These are phyloP conservation scores for Nectriaceae sp. DNA, from an alignment of 2,329 filamentous ascomycete genomes.

Conservation along the genomic window DNA sequence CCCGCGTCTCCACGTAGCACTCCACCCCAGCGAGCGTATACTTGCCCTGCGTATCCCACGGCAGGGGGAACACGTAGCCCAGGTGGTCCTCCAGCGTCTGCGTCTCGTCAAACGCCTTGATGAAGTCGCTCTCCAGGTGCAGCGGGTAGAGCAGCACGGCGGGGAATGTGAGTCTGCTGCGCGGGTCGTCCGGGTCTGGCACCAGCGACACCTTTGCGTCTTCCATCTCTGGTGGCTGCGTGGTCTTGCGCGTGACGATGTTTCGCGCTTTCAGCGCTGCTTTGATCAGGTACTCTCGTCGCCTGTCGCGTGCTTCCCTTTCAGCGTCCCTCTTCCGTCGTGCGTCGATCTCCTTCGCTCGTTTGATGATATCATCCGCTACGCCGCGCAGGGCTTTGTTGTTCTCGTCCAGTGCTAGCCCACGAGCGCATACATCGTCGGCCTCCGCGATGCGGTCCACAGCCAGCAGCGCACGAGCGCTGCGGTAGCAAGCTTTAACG, in stretches of 20 bases:
- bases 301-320: conserved; percentile 54
- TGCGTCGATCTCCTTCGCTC: conserved; percentile 56
- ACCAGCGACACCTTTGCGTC: conserved; percentile 73
- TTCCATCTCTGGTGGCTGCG: conserved; percentile 81
- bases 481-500: conserved; percentile 90
- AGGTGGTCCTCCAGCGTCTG: conserved; percentile 77
- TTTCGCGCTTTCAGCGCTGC: conserved; percentile 69
- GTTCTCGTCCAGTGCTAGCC: conserved; percentile 68
- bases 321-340: conserved; percentile 58
- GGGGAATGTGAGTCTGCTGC: conserved; percentile 73
- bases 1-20: conserved; percentile 83
- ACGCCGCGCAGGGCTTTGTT: conserved; percentile 70
- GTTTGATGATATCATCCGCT: conserved; percentile 62
- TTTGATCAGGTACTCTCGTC: conserved; percentile 62
- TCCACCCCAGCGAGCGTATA: conserved; percentile 72
- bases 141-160: conserved; percentile 83
- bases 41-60: conserved; percentile 74
- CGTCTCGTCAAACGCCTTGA: conserved; percentile 82
- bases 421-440: conserved; percentile 73
- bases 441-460: conserved; percentile 81
- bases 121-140: conserved; percentile 81
- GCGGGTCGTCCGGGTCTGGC: conserved; percentile 72
- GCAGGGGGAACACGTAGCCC: conserved; percentile 80
- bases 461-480: conserved; percentile 73
- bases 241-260: conserved; percentile 67